Evolutionary conservation across 306 rosid genomes (phyloP), one percentile per base, ranked within the genome.

Genomic region (Malus fusca): DNA sequence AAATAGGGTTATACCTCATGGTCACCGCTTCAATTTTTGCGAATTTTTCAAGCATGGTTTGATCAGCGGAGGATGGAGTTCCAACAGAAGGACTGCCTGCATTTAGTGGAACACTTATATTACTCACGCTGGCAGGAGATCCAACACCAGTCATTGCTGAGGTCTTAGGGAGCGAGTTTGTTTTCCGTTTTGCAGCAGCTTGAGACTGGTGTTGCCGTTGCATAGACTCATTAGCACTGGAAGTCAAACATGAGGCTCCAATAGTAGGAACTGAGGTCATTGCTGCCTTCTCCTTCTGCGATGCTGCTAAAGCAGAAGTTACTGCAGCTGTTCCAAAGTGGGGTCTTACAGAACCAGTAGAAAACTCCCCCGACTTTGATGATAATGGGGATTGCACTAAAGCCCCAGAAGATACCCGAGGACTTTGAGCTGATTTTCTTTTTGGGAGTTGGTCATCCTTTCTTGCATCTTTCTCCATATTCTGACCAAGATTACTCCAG

Each of bases 41-140:
- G 85, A 96, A 89, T 71, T 87, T 87, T 21, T 96, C 99, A 33
- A 90, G 81, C 83, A 89, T 79, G 61, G 52, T 76, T 84, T 85
- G 92, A 51, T 90, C 97, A 81, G 73, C 73, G 19, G 73, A 76
- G 66, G 90, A 79, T 2, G 93, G 82, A 70, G 87, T 88, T 76
- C 93, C 97, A 61, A 92, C 88, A 66, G 97, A 83, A 68, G 98
- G 99, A 71, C 98, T 96, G 81, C 77, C 88, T 40, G 89, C 92
- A 90, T 88, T 91, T 79, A 82, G 69, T 65, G 90, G 88, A 70
- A 79, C 81, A 61, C 90, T 86, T 48, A 78, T 85, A 79, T 90
- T 95, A 82, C 92, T 79, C 78, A 92, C 99, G 79, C 98, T 92
- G 58, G 90, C 90, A 23, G 99, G 99, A 75, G 99, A 96, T 61